Evolutionary conservation across 805 yeast genomes (phyloP).

Genomic region (Kodamaea lidongshanica): DNA sequence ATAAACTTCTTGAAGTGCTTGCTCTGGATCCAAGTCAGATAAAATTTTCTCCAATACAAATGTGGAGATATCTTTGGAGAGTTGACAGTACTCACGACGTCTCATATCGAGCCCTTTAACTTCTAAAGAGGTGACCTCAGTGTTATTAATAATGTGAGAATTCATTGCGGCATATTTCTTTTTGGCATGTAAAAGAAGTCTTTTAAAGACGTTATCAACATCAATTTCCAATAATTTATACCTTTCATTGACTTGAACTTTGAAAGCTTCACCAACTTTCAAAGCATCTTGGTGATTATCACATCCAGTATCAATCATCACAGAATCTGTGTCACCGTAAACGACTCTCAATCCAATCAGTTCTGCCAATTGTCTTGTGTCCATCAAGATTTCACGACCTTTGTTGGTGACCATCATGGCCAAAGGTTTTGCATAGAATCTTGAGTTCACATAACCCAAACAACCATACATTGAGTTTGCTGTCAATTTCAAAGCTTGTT

Average conservation of each 20-base stretch:
- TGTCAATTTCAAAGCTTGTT: constrained; percentile 90
- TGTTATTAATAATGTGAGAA: constrained; percentile 43
- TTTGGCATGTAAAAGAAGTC: constrained; percentile 82
- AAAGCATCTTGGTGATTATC: constrained; percentile 65
- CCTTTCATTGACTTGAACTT: constrained; percentile 78
- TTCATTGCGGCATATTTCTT: constrained; percentile 95
- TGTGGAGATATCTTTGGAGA: constrained; percentile 82
- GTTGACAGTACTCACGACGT: constrained; percentile 92
- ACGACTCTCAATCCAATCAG: constrained; percentile 75
- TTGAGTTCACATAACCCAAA: constrained; percentile 82
- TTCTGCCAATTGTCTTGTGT: constrained; percentile 90
- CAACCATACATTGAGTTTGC: constrained; percentile 99
- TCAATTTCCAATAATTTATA: constrained; percentile 87
- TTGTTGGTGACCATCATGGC: constrained; percentile 93
- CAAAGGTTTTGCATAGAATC: constrained; percentile 92
- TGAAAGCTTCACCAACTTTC: constrained; percentile 79
- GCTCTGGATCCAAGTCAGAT: constrained; percentile 69
- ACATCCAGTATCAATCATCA: constrained; percentile 91
- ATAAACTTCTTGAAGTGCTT: constrained; percentile 66
- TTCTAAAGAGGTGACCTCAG: constrained; percentile 54
- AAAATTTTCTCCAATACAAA: constrained; percentile 67
- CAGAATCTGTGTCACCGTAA: constrained; percentile 98
- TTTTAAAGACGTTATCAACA: constrained; percentile 86
- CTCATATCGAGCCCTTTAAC: constrained; percentile 96
- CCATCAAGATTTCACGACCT: constrained; percentile 92